Evolutionary conservation across 768 basidiomycete species (phyloP).

Genomic region (Clitopilus hobsonii): DNA sequence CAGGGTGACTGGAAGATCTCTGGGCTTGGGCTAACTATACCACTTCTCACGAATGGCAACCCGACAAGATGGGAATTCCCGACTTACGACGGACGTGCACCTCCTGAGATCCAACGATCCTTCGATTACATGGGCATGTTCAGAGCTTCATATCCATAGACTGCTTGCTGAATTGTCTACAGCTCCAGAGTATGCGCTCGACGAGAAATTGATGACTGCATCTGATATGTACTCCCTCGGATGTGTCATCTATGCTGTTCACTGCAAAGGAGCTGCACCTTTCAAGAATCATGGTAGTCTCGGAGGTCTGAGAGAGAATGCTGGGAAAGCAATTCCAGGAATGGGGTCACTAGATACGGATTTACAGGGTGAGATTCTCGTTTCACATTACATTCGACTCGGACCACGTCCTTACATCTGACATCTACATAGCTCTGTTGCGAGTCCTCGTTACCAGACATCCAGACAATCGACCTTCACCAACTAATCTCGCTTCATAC

Average conservation of each 20-base stretch:
- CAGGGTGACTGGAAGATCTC: slow-evolving; percentile 99
- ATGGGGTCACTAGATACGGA: slow-evolving; percentile 67
- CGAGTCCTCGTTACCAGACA: slow-evolving; percentile 78
- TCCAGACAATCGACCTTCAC: slow-evolving; percentile 66
- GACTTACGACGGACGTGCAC: slow-evolving; percentile 76
- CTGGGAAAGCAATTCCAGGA: slow-evolving; percentile 56
- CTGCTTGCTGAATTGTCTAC: neutral
- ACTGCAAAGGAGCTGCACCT: slow-evolving; percentile 82
- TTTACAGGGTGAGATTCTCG: slow-evolving; percentile 51
- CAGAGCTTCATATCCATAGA: neutral
- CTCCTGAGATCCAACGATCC: slow-evolving; percentile 81
- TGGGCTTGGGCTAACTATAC: slow-evolving; percentile 83
- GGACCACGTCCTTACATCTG: neutral
- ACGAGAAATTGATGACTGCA: slow-evolving; percentile 79
- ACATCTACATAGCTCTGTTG: slow-evolving; percentile 61
- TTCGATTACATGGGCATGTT: slow-evolving; percentile 88
- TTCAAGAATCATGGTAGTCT: slow-evolving; percentile 83
- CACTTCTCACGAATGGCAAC: slow-evolving; percentile 64
- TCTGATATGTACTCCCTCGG: slow-evolving; percentile 95
- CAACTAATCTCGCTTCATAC: slow-evolving; percentile 75
- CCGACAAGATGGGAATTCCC: slow-evolving; percentile 89
- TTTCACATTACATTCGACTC: neutral
- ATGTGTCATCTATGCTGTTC: slow-evolving; percentile 86
- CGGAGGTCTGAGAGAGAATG: slow-evolving; percentile 63
- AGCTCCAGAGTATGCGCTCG: slow-evolving; percentile 95